phyloP scores from a whole-genome alignment of 2,329 filamentous ascomycete species.

The Thermothelomyces thermophilus region DNA sequence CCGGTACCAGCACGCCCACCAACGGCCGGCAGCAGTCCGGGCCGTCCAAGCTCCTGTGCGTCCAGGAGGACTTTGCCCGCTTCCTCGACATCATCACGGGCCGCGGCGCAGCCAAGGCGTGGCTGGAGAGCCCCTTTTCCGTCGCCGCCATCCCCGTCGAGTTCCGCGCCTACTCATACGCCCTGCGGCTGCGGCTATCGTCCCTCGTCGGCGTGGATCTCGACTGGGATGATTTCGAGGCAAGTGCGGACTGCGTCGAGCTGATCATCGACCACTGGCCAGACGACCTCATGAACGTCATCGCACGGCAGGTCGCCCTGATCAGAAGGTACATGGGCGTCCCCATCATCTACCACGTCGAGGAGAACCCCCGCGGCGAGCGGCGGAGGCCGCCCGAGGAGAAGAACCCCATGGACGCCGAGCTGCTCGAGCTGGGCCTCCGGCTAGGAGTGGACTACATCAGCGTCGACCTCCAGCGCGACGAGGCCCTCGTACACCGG shows the following conservation, averaged over 20 bases:
- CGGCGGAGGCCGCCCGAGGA: constrained; percentile 34
- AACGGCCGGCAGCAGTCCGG: constrained; percentile 36
- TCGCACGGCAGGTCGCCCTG: constrained; percentile 50
- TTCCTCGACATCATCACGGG: constrained; percentile 54
- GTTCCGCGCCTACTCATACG: constrained; percentile 52
- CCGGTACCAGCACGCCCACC: constrained; percentile 21
- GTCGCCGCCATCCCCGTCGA: constrained; percentile 53
- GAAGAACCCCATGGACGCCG: constrained; percentile 42
- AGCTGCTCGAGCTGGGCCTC: constrained; percentile 56
- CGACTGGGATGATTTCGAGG: constrained; percentile 48
- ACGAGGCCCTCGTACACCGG: constrained; percentile 40
- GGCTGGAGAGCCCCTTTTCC: constrained; percentile 54
- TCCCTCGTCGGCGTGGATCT: constrained; percentile 47
- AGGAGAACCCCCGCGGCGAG: constrained; percentile 42
- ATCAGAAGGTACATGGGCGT: constrained; percentile 50
- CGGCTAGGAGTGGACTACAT: constrained; percentile 61
- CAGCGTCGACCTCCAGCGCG: constrained; percentile 55
- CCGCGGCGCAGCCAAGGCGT: constrained; percentile 43
- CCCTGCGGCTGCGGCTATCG: constrained; percentile 55
- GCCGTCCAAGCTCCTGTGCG: constrained; percentile 51
- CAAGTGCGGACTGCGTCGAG: constrained; percentile 53
- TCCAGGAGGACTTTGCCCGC: constrained; percentile 53
- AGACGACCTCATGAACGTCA: constrained; percentile 39
- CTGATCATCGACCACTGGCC: constrained; percentile 54
- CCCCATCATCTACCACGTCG: constrained; percentile 52